Percentiles rank a stretch among this genome's conserved stretches.
phyloP scores from a whole-genome alignment of 177 flowering plant genomes.

The Vitis hybrid region DNA sequence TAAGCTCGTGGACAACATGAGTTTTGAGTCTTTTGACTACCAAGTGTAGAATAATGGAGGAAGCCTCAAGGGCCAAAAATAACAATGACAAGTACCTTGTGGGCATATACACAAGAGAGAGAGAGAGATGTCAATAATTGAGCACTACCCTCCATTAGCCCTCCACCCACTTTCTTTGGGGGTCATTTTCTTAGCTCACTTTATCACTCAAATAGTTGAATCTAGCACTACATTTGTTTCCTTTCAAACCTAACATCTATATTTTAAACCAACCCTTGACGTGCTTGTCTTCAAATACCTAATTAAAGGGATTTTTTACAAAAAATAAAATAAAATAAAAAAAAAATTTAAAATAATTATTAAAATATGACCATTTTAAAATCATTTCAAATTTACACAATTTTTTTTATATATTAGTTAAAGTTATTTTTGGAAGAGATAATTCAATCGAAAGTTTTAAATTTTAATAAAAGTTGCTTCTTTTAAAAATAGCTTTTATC shows the following conservation, averaged over 20 bases:
- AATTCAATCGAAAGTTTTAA: background rate
- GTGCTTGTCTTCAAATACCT: background rate
- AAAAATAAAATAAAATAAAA: no score
- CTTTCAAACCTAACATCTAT: background rate
- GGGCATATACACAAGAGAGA: background rate
- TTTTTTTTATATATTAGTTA: no score
- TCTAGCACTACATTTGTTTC: background rate
- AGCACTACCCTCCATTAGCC: constrained; percentile 5
- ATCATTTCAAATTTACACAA: no score
- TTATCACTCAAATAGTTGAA: background rate
- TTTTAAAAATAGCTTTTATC: background rate
- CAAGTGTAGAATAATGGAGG: no score
- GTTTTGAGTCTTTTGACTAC: no score
- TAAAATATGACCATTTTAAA: no score
- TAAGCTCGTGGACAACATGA: no score
- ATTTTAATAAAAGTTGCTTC: background rate
- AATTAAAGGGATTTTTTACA: background rate
- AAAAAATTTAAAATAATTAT: no score
- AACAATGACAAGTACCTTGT: background rate
- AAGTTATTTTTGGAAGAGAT: no score
- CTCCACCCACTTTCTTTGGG: constrained; percentile 4
- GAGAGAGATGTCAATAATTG: constrained; percentile 13
- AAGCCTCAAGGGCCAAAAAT: background rate
- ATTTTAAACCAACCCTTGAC: background rate
- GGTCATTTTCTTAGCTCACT: constrained; percentile 8